A percentile compares a stretch with the other conserved stretches of the same genome.
Conservation (phyloP, 192 early-diverging fungal genomes). For the Jimgerdemannia flammicorona region DNA sequence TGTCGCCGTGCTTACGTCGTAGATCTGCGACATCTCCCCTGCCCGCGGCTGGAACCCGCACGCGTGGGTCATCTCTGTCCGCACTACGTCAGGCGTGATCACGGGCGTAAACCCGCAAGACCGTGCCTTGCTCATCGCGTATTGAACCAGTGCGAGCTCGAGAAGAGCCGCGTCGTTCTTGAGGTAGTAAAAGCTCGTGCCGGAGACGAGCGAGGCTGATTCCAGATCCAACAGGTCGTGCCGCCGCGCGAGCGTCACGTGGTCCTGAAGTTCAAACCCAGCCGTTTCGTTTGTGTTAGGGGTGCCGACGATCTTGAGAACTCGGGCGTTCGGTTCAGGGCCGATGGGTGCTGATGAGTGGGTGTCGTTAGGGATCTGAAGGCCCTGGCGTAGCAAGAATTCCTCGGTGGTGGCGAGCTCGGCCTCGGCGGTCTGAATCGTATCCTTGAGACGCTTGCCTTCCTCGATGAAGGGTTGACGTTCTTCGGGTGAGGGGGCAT, state of each 20-base stretch:
- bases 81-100: conserved; percentile 79
- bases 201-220: conserved; percentile 73
- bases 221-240: conserved; percentile 81
- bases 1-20: conserved; percentile 51
- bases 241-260: conserved; percentile 60
- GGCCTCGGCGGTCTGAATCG: conserved; percentile 47
- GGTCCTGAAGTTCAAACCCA: conserved; percentile 49
- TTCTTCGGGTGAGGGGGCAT: conserved; percentile 7
- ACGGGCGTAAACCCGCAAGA: conserved; percentile 72
- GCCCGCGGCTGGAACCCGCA: conserved; percentile 88
- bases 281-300: conserved; percentile 23
- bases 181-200: conserved; percentile 84
- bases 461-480: conserved; percentile 35
- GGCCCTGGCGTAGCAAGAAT: conserved; percentile 54
- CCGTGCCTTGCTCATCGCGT: conserved; percentile 73
- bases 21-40: conserved; percentile 82
- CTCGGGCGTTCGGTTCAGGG: conserved; percentile 59
- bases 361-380: conserved; percentile 77
- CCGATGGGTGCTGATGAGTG: conserved; percentile 74
- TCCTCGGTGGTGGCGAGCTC: conserved; percentile 45
- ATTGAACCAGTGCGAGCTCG: conserved; percentile 85
- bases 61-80: conserved; percentile 71
- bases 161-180: conserved; percentile 83
- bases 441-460: conserved; percentile 58
- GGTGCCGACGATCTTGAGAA: conserved; percentile 44